These are phyloP conservation scores for Venturia asperata DNA, from an alignment of 2,329 filamentous ascomycete genomes.

Conservation along the genomic window DNA sequence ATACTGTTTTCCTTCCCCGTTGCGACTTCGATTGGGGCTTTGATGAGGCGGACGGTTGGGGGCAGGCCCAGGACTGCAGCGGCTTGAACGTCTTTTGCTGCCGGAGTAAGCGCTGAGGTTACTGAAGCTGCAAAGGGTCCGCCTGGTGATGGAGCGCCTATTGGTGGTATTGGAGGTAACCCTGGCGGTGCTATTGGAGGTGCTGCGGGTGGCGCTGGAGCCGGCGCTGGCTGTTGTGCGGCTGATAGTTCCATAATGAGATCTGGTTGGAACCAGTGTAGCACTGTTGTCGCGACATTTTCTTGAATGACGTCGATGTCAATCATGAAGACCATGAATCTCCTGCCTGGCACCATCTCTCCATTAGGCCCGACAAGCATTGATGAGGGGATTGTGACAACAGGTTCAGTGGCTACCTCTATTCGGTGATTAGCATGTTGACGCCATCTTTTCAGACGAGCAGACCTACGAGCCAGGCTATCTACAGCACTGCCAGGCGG, in stretches of 20 bases:
- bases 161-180: neutral
- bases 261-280: slow-evolving; percentile 21
- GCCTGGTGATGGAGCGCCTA: neutral
- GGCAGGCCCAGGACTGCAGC: neutral
- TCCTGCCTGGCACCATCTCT: slow-evolving; percentile 2
- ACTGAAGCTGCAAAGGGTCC: neutral
- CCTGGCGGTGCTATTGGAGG: neutral
- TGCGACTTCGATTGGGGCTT: neutral
- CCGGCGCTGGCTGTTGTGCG: neutral
- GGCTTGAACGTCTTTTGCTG: neutral
- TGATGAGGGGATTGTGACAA: slow-evolving; percentile 11
- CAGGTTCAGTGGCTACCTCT: slow-evolving; percentile 14
- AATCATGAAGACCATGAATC: slow-evolving; percentile 21
- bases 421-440: neutral
- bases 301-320: slow-evolving; percentile 20
- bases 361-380: slow-evolving; percentile 17
- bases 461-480: slow-evolving; percentile 11
- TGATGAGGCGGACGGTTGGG: neutral
- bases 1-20: neutral
- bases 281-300: slow-evolving; percentile 18
- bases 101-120: neutral
- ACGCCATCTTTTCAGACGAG: neutral
- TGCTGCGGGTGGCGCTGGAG: neutral
- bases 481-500: slow-evolving; percentile 11
- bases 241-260: slow-evolving; percentile 10